phyloP scores from a whole-genome alignment of 2,329 filamentous ascomycete species.

The Colletotrichum acutatum region DNA sequence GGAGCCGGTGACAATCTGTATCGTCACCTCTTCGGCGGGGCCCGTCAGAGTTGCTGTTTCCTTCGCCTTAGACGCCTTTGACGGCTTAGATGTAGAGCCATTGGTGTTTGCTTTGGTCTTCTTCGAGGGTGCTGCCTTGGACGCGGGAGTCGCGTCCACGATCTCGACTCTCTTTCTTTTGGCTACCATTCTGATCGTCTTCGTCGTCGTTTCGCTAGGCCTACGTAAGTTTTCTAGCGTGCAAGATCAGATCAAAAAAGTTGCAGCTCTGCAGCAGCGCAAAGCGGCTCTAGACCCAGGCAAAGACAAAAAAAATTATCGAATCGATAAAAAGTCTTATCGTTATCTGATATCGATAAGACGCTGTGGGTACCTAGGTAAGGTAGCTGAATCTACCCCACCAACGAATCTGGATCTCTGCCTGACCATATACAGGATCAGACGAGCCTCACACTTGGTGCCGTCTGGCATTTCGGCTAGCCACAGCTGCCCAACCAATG shows the following conservation, averaged over 20 bases:
- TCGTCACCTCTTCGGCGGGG: conserved; percentile 57
- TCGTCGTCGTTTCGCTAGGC: conserved; percentile 16
- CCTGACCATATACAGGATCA: conserved; percentile 1
- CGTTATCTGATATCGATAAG: conserved; percentile 37
- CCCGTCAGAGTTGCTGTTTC: neutral
- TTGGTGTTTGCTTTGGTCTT: conserved; percentile 44
- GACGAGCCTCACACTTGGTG: conserved; percentile 10
- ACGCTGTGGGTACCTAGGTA: neutral
- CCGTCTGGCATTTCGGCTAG: conserved; percentile 19
- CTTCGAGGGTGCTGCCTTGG: conserved; percentile 43
- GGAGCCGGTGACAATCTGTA: conserved; percentile 92
- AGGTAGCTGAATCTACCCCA: conserved; percentile 15
- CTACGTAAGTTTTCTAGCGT: conserved; percentile 7
- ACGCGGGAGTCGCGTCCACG: conserved; percentile 38
- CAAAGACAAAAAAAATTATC: conserved; percentile 25
- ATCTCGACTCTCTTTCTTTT: conserved; percentile 61
- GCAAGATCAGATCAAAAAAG: conserved; percentile 18
- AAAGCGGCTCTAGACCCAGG: neutral
- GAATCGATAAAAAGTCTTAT: conserved; percentile 15
- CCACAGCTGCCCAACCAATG: conserved; percentile 5
- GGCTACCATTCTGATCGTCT: conserved; percentile 48
- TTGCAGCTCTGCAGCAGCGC: neutral
- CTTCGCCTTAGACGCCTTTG: neutral
- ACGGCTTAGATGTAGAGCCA: conserved; percentile 18
- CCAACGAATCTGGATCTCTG: conserved; percentile 8